Base-by-base conservation (phyloP, 129 eudicot genomes). In the Chrysanthemum seticuspe region DNA sequence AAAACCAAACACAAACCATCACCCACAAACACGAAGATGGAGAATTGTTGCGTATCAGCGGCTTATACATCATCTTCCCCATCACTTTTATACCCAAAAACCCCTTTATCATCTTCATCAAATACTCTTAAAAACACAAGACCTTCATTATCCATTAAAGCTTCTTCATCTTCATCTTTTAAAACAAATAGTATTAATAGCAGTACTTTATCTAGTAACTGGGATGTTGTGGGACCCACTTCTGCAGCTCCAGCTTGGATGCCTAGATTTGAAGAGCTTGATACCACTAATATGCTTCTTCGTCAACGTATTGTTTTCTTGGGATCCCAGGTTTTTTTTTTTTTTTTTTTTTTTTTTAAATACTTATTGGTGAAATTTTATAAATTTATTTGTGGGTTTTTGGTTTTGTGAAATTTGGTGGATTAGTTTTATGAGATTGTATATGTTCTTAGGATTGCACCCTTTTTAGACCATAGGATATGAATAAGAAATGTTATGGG, bases 261-360 rank as follows among this genome's bases (percentile, higher is more conserved):
- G 76, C 98, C 98, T 25, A 75, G 75, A 74, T 86, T 87, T 65
- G 98, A 94, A 79, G 98, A 94, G 71, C 98, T 94, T 60, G 97
- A 94, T 77, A 83, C 98, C 63, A 90, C 97, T 72, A 90, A 90
- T 71, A 94, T 94, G 98, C 98, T 94, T 79, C 98, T 90, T 79
- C 91, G 97, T 34, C 98, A 94, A 80, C 78, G 98, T 27, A 94
- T 94, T 76, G 80, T 94, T 66, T 94, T 90, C 80, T 73, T 94
- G 81, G 98, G 98, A 40, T 76, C 87, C 64, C 89, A 88, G 93
- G 98, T 1, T 27, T 27, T 27, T 27, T 27, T 27, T 25, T 25
- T 25, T 25, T 27, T 27, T 27, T 4, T 48, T 9, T 14, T 0
- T 19, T 19, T 19, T 19, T 19, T 19, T 0, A 0, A 19, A 19